A percentile compares a stretch with the other conserved stretches of the same genome.
Conservation (phyloP, 192 early-diverging fungal genomes). For the Neocallimastix lanati region DNA sequence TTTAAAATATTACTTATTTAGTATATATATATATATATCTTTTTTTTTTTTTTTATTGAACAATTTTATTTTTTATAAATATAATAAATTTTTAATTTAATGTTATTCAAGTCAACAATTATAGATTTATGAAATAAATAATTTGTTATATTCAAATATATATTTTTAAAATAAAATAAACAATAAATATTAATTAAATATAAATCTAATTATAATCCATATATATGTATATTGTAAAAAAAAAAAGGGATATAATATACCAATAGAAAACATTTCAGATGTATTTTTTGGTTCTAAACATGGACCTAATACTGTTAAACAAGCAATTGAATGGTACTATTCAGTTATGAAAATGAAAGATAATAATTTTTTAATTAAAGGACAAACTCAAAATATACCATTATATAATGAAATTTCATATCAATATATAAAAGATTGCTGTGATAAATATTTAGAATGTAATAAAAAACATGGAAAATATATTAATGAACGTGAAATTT, state of each 20-base stretch:
- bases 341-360: not conserved
- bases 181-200: too few species aligned
- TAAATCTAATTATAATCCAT: too few species aligned
- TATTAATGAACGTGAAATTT: not conserved
- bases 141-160: too few species aligned
- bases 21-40: too few species aligned
- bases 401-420: not conserved
- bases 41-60: too few species aligned
- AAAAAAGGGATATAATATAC: not conserved
- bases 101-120: too few species aligned
- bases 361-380: not conserved
- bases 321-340: not conserved
- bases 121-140: too few species aligned
- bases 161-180: too few species aligned
- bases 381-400: not conserved
- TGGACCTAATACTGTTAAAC: not conserved
- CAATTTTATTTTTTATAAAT: too few species aligned
- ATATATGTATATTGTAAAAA: too few species aligned
- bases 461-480: not conserved
- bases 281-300: not conserved
- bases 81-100: too few species aligned
- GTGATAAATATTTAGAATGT: not conserved
- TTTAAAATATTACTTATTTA: too few species aligned
- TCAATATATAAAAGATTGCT: not conserved
- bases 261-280: not conserved